Evolutionary conservation across 169 alveolate species (phyloP), one percentile per base, ranked within the genome.

Genomic region (Plasmodium chabaudi): DNA sequence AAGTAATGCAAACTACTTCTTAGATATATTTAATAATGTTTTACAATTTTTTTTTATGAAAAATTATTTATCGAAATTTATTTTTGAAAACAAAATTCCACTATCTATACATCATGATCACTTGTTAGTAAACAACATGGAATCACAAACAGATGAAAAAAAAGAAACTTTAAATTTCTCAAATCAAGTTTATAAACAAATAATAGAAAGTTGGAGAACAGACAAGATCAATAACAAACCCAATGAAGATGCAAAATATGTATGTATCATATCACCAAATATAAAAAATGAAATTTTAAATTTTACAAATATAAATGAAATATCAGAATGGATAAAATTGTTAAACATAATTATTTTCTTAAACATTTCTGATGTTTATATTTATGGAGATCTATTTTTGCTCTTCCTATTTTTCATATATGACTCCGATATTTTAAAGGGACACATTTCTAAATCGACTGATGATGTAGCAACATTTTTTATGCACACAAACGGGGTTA

Each of bases 261-360:
- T 82, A n/a, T 82, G 90, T 13, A 67, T 82, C 10, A 55, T 82
- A 19, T 82, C 90, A 2, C 90, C 90, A 1, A 34, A 82, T n/a
- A 44, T 27, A 55, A 55, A 67, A 57, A 82, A 51, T 60, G 7
- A 27, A 27, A 21, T 53, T 12, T 21, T 82, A 71, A 49, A 23
- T 53, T 12, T 19, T 4, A 12, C 57, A 0, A 67, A 67, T 19
- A 9, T 67, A n/a, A 57, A 2, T 23, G 21, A 82, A 34, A 82
- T 82, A 23, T 12, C 55, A 0, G 64, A 82, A 27, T 82, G 90
- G 90, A 15, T 82, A 9, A 82, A 82, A 53, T 21, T 82, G 1
- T 25, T 82, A 1, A 82, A 67, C 17, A 4, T 82, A 1, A 15
- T 60, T 12, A 67, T 82, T 34, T 67, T 56, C 42, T 42, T 82